Conservation (phyloP, 1,139 yeast species). For the Kodamaea anthophila region DNA sequence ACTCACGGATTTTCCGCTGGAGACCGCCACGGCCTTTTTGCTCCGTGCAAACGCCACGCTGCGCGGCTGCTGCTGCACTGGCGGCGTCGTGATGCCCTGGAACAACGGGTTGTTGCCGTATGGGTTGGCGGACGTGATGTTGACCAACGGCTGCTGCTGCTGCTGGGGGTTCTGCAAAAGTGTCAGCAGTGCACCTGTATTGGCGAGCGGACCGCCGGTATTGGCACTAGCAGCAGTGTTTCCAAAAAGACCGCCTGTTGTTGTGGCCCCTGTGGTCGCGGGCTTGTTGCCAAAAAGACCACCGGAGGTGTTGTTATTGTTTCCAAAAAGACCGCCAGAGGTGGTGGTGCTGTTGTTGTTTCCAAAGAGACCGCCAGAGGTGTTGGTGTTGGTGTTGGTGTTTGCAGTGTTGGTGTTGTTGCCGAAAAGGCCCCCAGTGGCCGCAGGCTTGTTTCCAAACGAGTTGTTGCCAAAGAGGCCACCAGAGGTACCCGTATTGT, state of each 20-base stretch:
- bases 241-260: constrained; percentile 17
- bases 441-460: constrained; percentile 20
- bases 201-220: constrained; percentile 6
- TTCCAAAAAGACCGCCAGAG: constrained; percentile 15
- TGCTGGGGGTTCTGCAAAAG: constrained; percentile 17
- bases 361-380: constrained; percentile 15
- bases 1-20: constrained; percentile 58
- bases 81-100: constrained; percentile 32
- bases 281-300: constrained; percentile 11
- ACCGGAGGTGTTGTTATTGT: constrained; percentile 8
- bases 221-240: constrained; percentile 11
- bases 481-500: not conserved
- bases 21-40: constrained; percentile 49
- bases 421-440: constrained; percentile 14
- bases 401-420: constrained; percentile 7
- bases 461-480: constrained; percentile 8
- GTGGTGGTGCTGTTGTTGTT: constrained; percentile 9
- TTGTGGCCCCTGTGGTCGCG: constrained; percentile 5
- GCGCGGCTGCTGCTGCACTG: constrained; percentile 2
- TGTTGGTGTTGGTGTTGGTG: constrained; percentile 7
- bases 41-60: not conserved
- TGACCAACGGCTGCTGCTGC: constrained; percentile 29
- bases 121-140: constrained; percentile 57
- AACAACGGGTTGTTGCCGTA: constrained; percentile 68
- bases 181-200: constrained; percentile 9